Evolutionary conservation across 129 eudicot genomes (phyloP), one percentile per base, ranked within the genome.

Genomic region (Solidago caesia): DNA sequence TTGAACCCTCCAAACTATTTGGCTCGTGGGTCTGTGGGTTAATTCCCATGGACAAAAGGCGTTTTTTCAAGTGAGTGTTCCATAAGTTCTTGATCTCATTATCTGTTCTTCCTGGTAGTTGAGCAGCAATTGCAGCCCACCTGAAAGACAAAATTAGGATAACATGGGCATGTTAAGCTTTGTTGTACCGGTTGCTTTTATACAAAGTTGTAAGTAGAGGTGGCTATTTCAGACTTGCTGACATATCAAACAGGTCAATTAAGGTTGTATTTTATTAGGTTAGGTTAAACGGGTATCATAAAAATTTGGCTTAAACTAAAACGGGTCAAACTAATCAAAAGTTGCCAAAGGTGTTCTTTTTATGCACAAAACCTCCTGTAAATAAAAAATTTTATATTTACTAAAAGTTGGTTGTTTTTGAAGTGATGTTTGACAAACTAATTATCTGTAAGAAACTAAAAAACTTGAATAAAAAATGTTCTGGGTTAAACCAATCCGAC

Each of bases 81-180:
- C 99, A 95, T 57, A 95, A 76, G 89, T 95, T 95, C 75, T 95
- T 95, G 85, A 95, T 88, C 80, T 95, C 99, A 42, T 95, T 95
- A 81, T 95, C 99, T 26, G 99, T 95, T 55, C 99, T 85, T 56
- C 99, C 97, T 2, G 96, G 91, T 51, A 95, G 76, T 62, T 89
- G 99, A 13, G 92, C 81, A 41, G 97, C 99, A 70, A 95, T 95
- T n/a, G 96, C 96, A 55, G 99, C 97, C 99, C 99, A 95, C 84
- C 99, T 93, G 82, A 44, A 75, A 79, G 33, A 15, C 14, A 10
- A 1, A 47, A 59, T 12, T 42, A 14, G 39, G 44, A 74, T 21
- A 42, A 72, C 14, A n/a, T 62, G 39, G 59, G 25, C 12, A 57
- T 2, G 26, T 7, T 57, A 57, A 72, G 2, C 7, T 46, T 74